A percentile compares a stretch with the other conserved stretches of the same genome.
phyloP scores from a whole-genome alignment of 2,329 filamentous ascomycete species.

The Aspergillus pseudoglaucus region DNA sequence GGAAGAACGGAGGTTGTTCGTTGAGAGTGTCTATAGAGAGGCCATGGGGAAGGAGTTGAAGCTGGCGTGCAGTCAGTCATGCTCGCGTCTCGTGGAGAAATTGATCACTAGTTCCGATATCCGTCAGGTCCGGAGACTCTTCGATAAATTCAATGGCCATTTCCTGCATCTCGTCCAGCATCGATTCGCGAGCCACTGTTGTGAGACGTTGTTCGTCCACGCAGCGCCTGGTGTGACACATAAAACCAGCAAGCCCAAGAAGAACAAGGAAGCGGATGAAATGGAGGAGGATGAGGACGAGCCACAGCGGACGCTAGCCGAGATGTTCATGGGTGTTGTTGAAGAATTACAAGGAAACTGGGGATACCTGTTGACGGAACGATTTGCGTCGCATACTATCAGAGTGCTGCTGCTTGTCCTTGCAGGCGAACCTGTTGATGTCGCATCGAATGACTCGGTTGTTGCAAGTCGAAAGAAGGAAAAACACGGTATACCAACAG shows the following conservation, averaged over 20 bases:
- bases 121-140: conserved; percentile 76
- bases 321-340: conserved; percentile 72
- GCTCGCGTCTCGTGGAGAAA: conserved; percentile 86
- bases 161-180: conserved; percentile 88
- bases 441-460: conserved; percentile 62
- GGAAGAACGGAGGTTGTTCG: conserved; percentile 64
- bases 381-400: conserved; percentile 84
- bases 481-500: conserved; percentile 58
- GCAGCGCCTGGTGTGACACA: conserved; percentile 71
- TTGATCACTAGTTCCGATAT: conserved; percentile 75
- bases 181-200: conserved; percentile 95
- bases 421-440: conserved; percentile 72
- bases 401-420: conserved; percentile 80
- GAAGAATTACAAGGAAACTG: conserved; percentile 84
- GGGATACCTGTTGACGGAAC: conserved; percentile 75
- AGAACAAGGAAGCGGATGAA: conserved; percentile 35
- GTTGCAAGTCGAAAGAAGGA: conserved; percentile 92
- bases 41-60: conserved; percentile 91
- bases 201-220: conserved; percentile 82
- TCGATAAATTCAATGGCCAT: conserved; percentile 76
- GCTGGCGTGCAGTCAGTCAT: conserved; percentile 90
- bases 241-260: conserved; percentile 54
- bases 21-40: conserved; percentile 79
- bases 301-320: conserved; percentile 65
- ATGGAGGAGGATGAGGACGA: conserved; percentile 40